These are phyloP conservation scores for Shiraia bambusicola DNA, from an alignment of 2,329 filamentous ascomycete species.

Conservation along the genomic window DNA sequence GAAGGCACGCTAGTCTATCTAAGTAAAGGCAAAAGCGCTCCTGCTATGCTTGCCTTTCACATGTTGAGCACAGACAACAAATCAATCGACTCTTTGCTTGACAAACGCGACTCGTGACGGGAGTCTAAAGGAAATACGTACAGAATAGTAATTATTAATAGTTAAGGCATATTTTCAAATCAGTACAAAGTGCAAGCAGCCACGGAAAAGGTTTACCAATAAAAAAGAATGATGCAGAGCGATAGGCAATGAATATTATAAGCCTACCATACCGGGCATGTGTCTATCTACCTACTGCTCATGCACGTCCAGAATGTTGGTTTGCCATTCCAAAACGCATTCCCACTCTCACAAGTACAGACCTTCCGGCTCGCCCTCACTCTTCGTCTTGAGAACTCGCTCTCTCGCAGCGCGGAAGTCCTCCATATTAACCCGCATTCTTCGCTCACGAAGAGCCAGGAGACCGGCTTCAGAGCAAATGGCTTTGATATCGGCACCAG, in stretches of 20 bases:
- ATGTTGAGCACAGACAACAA: too few species aligned
- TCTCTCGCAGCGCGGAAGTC: constrained; percentile 93
- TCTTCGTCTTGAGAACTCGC: constrained; percentile 96
- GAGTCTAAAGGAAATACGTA: too few species aligned
- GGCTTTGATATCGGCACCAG: constrained; percentile 96
- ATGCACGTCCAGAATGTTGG: constrained; percentile 11
- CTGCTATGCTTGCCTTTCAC: too few species aligned
- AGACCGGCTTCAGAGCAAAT: constrained; percentile 97
- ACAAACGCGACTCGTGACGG: too few species aligned
- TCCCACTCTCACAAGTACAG: constrained; percentile 78
- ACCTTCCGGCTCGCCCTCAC: constrained; percentile 95
- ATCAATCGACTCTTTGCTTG: too few species aligned
- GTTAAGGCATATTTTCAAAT: too few species aligned
- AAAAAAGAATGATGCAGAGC: neutral
- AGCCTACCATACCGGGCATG: constrained; percentile 6
- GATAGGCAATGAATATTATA: constrained; percentile 4
- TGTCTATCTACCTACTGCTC: constrained; percentile 15
- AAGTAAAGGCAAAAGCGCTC: too few species aligned
- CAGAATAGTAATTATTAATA: too few species aligned
- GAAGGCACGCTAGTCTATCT: too few species aligned
- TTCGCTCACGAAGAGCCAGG: constrained; percentile 87
- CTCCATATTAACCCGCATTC: constrained; percentile 98
- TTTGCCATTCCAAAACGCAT: neutral
- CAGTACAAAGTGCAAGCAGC: too few species aligned
- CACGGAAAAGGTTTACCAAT: too few species aligned